Conservation (phyloP, 163 green algal species). For the Scenedesmus sp. region DNA sequence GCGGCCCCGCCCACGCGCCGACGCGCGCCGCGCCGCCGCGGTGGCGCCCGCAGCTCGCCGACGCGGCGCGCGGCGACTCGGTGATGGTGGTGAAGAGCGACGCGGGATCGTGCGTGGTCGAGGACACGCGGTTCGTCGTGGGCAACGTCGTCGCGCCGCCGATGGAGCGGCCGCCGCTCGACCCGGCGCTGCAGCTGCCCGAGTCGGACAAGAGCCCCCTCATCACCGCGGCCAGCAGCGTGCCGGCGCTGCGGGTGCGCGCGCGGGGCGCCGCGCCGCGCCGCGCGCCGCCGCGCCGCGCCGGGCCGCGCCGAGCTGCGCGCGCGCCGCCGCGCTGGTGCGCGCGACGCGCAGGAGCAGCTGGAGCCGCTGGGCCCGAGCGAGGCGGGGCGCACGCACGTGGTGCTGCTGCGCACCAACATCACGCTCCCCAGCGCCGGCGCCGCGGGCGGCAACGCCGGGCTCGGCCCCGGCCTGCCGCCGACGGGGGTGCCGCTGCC, state of each 20-base stretch:
- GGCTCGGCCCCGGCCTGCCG: background rate
- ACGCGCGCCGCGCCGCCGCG: no score
- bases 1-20: no score
- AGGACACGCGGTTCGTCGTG: background rate
- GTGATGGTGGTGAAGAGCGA: background rate
- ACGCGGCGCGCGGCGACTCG: no score
- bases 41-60: no score
- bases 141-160: background rate
- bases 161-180: background rate
- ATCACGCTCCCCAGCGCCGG: background rate
- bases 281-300: no score
- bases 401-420: conserved; percentile 27
- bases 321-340: no score
- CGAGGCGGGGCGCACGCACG: background rate
- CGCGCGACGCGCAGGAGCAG: conserved; percentile 22
- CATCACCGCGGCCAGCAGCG: conserved; percentile 1
- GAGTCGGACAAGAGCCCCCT: conserved; percentile 7
- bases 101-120: conserved; percentile 2
- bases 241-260: background rate
- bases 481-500: background rate
- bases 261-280: no score
- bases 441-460: background rate
- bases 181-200: background rate
- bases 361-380: conserved; percentile 7
- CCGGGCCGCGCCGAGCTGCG: no score